phyloP scores from a whole-genome alignment of 2,329 filamentous ascomycete species.

The Chaetomium strumarium region DNA sequence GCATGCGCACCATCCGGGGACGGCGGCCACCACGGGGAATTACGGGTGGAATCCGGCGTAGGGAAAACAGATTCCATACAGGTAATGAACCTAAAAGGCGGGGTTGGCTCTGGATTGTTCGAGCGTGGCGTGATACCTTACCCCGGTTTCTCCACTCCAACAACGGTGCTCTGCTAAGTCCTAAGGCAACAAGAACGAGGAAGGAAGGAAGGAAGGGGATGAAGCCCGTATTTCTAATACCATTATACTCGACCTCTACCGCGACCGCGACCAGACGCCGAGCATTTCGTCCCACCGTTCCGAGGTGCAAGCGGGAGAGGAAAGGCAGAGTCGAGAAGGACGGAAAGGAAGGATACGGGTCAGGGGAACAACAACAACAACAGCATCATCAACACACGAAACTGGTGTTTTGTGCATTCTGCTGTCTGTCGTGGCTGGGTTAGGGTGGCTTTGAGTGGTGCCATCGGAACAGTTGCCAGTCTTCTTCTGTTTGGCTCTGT shows the following conservation, averaged over 20 bases:
- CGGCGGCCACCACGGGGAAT: slow-evolving; percentile 29
- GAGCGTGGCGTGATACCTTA: no score
- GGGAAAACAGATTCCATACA: not conserved
- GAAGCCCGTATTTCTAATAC: no score
- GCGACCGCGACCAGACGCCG: no score
- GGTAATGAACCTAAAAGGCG: not conserved
- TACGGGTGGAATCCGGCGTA: slow-evolving; percentile 53
- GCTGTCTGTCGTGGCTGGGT: not conserved
- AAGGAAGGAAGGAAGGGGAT: no score
- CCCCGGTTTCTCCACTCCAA: no score
- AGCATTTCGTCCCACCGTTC: no score
- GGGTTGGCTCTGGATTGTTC: no score
- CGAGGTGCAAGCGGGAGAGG: no score
- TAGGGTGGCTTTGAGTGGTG: not conserved
- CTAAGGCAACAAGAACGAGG: no score
- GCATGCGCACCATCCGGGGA: not conserved
- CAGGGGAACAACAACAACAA: not conserved
- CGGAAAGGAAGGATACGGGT: not conserved
- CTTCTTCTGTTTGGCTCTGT: slow-evolving; percentile 1
- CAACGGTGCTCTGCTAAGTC: no score
- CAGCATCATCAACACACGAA: not conserved
- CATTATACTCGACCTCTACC: no score
- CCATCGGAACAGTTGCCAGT: not conserved
- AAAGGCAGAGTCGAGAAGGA: not conserved
- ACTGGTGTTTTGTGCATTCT: not conserved